Evolutionary conservation across 2,329 filamentous ascomycete species (phyloP), one percentile per base, ranked within the genome.

Genomic region (Ascochyta rabiei): DNA sequence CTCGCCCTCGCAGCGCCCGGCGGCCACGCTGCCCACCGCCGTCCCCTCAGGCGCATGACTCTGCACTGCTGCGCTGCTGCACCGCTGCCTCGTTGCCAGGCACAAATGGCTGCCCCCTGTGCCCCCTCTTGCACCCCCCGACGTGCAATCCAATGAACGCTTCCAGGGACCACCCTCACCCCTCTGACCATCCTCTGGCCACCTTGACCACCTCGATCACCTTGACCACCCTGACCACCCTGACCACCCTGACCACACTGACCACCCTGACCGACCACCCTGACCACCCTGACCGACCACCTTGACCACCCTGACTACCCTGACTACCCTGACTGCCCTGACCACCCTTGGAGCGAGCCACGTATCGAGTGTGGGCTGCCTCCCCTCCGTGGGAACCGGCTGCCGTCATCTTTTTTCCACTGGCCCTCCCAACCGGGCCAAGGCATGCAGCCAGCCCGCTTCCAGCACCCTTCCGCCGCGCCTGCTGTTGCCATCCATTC

Each of bases 311-410:
- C 61, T 59, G 57, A 52, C 53, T 59, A 56, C 37, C 59, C 21
- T 23, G 61, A 66, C 59, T 55, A 45, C 64, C 57, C n/a, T n/a
- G n/a, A n/a, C n/a, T n/a, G n/a, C 37, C 58, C 61, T 59, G 57
- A 52, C 53, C 60, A 56, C 37, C 59, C 63, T 49, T 57, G 54
- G 57, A 53, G 65, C 57, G 63, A 65, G 70, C 68, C 67, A 71
- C 67, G 64, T 68, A 67, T 61, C 43, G 59, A 54, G 52, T 42
- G 48, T 35, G 48, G 51, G 37, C 44, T 49, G 48, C 54, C 58
- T 54, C 42, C 53, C 49, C 40, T 47, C 53, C 56, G 57, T 59
- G 53, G 31, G 53, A 57, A 59, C 59, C 59, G 52, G 54, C 55
- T 59, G 53, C 53, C 46, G 47, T 52, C 52, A 51, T 44, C 48